Conservation (phyloP, 164 flowering plant species). For the Aristolochia californica region DNA sequence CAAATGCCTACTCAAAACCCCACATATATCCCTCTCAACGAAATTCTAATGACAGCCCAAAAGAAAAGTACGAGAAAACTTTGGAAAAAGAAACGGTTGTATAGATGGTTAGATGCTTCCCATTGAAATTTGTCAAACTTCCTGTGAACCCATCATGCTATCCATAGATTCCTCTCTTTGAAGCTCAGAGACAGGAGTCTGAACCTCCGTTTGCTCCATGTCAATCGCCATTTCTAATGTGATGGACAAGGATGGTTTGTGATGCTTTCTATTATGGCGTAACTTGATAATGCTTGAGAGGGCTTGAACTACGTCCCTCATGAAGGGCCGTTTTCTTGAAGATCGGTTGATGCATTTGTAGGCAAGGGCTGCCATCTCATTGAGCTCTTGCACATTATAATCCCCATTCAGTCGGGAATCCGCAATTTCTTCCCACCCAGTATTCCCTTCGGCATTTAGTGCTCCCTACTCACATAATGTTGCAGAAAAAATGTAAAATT, state of each 20-base stretch:
- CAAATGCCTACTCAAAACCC: no score
- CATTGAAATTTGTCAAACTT: constrained; percentile 18
- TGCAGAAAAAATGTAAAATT: not conserved
- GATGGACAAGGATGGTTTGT: constrained; percentile 26
- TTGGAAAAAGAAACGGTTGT: no score
- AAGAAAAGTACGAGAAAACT: no score
- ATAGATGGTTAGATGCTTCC: no score
- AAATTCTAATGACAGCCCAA: no score
- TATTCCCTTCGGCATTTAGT: constrained; percentile 59
- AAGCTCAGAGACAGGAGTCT: constrained; percentile 25
- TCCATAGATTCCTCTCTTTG: constrained; percentile 53
- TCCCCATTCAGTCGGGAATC: constrained; percentile 70
- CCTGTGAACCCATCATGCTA: constrained; percentile 33
- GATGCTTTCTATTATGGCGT: constrained; percentile 42
- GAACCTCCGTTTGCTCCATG: constrained; percentile 31
- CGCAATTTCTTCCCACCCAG: constrained; percentile 90
- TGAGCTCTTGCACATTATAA: constrained; percentile 57
- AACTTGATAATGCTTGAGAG: constrained; percentile 46
- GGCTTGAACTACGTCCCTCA: constrained; percentile 79
- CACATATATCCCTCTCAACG: no score
- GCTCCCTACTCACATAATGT: constrained; percentile 51
- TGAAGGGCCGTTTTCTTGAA: constrained; percentile 64
- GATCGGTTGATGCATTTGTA: constrained; percentile 63
- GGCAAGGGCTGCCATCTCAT: constrained; percentile 66
- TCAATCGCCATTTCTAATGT: constrained; percentile 40